Base-by-base conservation (phyloP, 108 stramenopile species). In the Thalassiosira profunda region DNA sequence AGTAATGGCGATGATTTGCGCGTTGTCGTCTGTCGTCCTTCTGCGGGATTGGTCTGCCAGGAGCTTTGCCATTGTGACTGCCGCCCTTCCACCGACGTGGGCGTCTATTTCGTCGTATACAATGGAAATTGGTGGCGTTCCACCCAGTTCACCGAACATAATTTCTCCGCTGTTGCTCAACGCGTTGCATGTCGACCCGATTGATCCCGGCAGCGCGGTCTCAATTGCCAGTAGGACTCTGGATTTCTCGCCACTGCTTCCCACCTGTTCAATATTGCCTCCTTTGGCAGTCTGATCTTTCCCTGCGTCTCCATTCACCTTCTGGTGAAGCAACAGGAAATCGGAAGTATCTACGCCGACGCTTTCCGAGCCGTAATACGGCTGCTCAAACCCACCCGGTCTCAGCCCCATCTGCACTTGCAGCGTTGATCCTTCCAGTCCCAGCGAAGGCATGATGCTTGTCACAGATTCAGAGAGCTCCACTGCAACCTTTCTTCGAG, bases 31-130 rank as follows among this genome's bases (percentile, higher is more conserved):
- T 3, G 36, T 14, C 24, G 7, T 12, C 5, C 15, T 23, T 35
- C 52, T 43, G 15, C 70, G 58, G 26, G 89, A 78, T 69, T 93
- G 92, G 24, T 87, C 80, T 17, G 75, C 64, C 29, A 93, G 67
- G 47, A 93, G 86, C 30, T 82, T 87, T 36, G 86, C 89, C 45
- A 93, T 78, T 15, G 92, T 76, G 12, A 89, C 84, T 20, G 89
- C 89, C 20, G 92, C 89, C n/a, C 85, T 47, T 25, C 92, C 92
- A 30, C 92, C 92, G 26, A 93, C 89, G 64, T 93, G 92, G 24
- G 89, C 87, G 71, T 93, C 92, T 43, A 93, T 93, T 57, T 93
- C 92, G 58, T 93, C 92, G 52, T 90, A 93, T 14, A 93, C 74
- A 11, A 93, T 86, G 30, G 87, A 67, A 4, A 90, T 77, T 3